These are phyloP conservation scores for Xylaria castorea DNA, from an alignment of 495 filamentous ascomycete genomes.

Conservation along the genomic window DNA sequence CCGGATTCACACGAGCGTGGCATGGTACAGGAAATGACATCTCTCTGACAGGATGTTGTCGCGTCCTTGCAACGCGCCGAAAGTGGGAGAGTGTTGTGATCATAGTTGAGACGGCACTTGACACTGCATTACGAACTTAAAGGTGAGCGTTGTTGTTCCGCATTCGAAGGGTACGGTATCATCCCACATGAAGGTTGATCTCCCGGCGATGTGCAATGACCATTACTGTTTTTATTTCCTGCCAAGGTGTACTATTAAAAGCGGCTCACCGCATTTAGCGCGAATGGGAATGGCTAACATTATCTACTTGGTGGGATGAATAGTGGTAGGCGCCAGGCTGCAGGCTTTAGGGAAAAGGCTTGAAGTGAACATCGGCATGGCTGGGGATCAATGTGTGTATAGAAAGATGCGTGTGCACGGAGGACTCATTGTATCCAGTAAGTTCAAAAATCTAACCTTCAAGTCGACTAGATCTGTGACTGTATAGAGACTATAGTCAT, in stretches of 20 bases:
- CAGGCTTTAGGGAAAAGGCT: not conserved
- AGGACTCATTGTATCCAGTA: not conserved
- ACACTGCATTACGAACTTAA: not conserved
- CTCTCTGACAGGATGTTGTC: not conserved
- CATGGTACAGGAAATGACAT: not conserved
- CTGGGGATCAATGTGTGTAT: not conserved
- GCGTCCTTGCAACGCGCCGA: not conserved
- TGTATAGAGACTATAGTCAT: not conserved
- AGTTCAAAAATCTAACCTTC: not conserved
- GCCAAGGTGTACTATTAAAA: constrained; percentile 13
- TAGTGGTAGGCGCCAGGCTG: not conserved
- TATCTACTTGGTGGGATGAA: not conserved
- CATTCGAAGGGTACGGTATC: not conserved
- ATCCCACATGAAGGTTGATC: constrained; percentile 2
- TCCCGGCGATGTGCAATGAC: constrained; percentile 16
- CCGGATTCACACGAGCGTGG: constrained; percentile 2
- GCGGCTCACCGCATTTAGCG: constrained; percentile 11
- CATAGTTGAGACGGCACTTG: not conserved
- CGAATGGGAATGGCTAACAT: not conserved
- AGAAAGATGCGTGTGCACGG: not conserved
- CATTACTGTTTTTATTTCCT: constrained; percentile 4
- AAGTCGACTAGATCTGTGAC: not conserved
- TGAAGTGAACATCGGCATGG: not conserved
- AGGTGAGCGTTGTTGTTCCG: not conserved
- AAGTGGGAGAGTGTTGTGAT: not conserved